Conservation (phyloP, 208 protist genomes). For the Trypanosoma caninum region DNA sequence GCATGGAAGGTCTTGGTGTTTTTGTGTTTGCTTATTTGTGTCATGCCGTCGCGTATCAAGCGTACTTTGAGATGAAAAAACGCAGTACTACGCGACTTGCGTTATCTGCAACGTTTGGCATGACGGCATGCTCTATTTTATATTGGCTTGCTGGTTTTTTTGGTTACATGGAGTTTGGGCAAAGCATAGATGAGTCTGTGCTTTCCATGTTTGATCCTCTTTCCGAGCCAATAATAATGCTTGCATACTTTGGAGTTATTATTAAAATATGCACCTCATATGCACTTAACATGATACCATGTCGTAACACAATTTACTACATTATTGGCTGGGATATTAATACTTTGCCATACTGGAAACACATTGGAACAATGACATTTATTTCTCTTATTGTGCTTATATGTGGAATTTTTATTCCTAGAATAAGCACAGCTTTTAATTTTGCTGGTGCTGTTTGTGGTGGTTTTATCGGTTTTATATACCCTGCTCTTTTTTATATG, state of each 20-base stretch:
- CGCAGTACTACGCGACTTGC: constrained; percentile 14
- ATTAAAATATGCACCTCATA: constrained; percentile 62
- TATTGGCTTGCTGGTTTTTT: constrained; percentile 71
- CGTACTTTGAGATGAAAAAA: constrained; percentile 37
- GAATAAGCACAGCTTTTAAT: constrained; percentile 40
- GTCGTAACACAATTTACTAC: constrained; percentile 60
- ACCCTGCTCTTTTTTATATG: constrained; percentile 57
- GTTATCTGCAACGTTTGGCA: constrained; percentile 18
- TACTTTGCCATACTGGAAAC: constrained; percentile 64
- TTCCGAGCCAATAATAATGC: constrained; percentile 54
- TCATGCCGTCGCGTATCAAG: constrained; percentile 38
- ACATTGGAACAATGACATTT: constrained; percentile 34
- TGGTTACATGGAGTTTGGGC: constrained; percentile 77
- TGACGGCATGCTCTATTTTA: constrained; percentile 51
- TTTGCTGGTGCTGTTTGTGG: constrained; percentile 49
- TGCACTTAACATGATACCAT: constrained; percentile 60
- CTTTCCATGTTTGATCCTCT: constrained; percentile 60
- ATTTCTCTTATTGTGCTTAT: constrained; percentile 34
- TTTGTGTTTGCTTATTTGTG: constrained; percentile 49
- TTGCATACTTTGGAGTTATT: constrained; percentile 67
- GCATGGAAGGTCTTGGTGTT: constrained; percentile 25
- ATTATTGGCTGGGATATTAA: constrained; percentile 45
- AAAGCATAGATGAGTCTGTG: constrained; percentile 34
- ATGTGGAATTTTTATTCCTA: constrained; percentile 24
- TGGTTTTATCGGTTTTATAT: constrained; percentile 55